These are phyloP conservation scores for Pilasporangium apinafurcum DNA, from an alignment of 352 stramenopile species.

Conservation along the genomic window DNA sequence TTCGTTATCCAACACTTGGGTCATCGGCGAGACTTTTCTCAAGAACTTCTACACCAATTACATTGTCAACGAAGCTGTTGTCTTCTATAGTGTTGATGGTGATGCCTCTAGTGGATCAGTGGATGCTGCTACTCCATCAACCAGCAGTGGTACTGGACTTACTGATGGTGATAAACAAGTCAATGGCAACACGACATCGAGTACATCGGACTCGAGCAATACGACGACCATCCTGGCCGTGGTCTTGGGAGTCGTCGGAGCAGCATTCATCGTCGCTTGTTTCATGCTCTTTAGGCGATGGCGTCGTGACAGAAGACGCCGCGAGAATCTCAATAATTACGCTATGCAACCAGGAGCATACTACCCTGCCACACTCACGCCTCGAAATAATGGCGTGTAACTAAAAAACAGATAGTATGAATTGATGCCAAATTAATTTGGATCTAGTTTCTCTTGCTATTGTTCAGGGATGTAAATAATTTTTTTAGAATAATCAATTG, in stretches of 20 bases:
- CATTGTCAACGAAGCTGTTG: conserved; percentile 50
- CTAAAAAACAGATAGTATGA: too few species aligned
- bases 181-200: conserved; percentile 9
- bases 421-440: background rate
- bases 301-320: background rate
- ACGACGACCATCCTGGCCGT: conserved; percentile 25
- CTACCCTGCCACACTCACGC: conserved; percentile 8
- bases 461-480: background rate
- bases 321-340: background rate
- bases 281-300: conserved; percentile 11
- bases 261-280: conserved; percentile 23
- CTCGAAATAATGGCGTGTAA: too few species aligned
- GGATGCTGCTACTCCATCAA: background rate
- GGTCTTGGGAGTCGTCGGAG: conserved; percentile 24
- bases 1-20: conserved; percentile 51
- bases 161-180: background rate
- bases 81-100: conserved; percentile 63
- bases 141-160: conserved; percentile 3
- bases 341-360: background rate
- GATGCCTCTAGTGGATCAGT: conserved; percentile 16
- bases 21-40: conserved; percentile 73
- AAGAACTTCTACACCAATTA: conserved; percentile 70
- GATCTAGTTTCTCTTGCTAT: background rate
- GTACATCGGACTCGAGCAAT: conserved; percentile 5
- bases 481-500: too few species aligned